A percentile compares a stretch with the other conserved stretches of the same genome.
phyloP scores from a whole-genome alignment of 768 basidiomycete species.

The Rhodotorula graminis region DNA sequence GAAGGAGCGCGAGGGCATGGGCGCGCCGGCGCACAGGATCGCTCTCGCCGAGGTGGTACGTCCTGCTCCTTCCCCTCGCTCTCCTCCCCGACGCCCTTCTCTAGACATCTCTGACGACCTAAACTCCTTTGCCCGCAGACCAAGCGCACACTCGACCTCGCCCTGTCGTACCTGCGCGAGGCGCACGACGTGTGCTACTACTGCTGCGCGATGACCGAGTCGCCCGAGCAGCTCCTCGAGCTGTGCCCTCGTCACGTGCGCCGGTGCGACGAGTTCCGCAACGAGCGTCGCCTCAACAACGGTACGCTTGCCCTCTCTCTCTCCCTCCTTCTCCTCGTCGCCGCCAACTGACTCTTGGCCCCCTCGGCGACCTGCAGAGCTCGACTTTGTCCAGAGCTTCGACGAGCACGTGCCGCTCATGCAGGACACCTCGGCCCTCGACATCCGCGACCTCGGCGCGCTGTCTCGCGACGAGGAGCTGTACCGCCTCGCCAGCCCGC shows the following conservation, averaged over 20 bases:
- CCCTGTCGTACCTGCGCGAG: constrained; percentile 84
- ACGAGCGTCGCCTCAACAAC: constrained; percentile 10
- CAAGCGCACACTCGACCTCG: constrained; percentile 83
- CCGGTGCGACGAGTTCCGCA: constrained; percentile 54
- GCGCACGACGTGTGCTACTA: constrained; percentile 97
- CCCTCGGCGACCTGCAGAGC: constrained; percentile 52
- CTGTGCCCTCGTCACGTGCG: constrained; percentile 90
- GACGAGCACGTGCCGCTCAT: constrained; percentile 79
- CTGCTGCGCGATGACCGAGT: constrained; percentile 86
- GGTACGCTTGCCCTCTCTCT: background rate
- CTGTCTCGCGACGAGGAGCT: constrained; percentile 85
- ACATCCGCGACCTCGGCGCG: constrained; percentile 82
- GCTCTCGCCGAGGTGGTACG: constrained; percentile 59
- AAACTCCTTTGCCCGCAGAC: constrained; percentile 46
- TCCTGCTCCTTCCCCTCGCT: background rate
- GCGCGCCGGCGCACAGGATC: constrained; percentile 56
- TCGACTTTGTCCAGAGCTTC: constrained; percentile 82
- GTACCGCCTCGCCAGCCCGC: constrained; percentile 67
- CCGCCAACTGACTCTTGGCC: background rate
- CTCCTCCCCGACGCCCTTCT: no score
- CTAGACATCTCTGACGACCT: no score
- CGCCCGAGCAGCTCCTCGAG: constrained; percentile 88
- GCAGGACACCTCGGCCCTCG: constrained; percentile 70
- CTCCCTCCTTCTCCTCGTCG: constrained; percentile 38
- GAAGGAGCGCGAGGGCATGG: constrained; percentile 11